phyloP scores from a whole-genome alignment of 2,329 filamentous ascomycete genomes.

The Arthroderma sp. region DNA sequence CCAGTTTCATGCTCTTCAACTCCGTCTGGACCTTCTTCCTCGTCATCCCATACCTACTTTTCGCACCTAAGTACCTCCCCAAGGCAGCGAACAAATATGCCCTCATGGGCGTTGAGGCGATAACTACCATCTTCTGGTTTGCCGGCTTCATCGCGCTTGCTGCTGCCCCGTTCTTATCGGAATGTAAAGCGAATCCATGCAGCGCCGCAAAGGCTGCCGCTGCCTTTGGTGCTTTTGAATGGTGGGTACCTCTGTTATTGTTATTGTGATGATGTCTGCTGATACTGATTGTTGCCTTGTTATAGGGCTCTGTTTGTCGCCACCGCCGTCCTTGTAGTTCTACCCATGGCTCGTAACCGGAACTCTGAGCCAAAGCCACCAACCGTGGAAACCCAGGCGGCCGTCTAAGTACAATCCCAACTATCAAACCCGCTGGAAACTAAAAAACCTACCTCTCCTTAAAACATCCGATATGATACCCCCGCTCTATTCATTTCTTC shows the following conservation, averaged over 20 bases:
- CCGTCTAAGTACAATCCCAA: slow-evolving; percentile 1
- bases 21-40: slow-evolving; percentile 63
- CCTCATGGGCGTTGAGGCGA: slow-evolving; percentile 52
- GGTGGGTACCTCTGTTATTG: slow-evolving; percentile 21
- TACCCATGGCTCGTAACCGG: slow-evolving; percentile 7
- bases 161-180: slow-evolving; percentile 44
- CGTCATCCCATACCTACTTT: slow-evolving; percentile 52
- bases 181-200: slow-evolving; percentile 45
- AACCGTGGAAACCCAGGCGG: slow-evolving; percentile 1
- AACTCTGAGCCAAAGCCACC: not conserved
- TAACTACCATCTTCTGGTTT: slow-evolving; percentile 85
- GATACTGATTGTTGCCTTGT: slow-evolving; percentile 2
- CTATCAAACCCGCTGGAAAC: too few species aligned
- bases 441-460: too few species aligned
- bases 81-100: slow-evolving; percentile 49
- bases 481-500: too few species aligned
- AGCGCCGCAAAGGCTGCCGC: slow-evolving; percentile 42
- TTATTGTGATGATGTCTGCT: too few species aligned
- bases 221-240: slow-evolving; percentile 36
- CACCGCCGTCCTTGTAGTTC: slow-evolving; percentile 6
- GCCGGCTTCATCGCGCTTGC: slow-evolving; percentile 69
- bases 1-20: slow-evolving; percentile 71
- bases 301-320: slow-evolving; percentile 29
- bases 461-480: too few species aligned
- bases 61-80: slow-evolving; percentile 52